A percentile compares a stretch with the other conserved stretches of the same genome.
These are phyloP conservation scores for Pythium aphanidermatum DNA, from an alignment of 352 stramenopile genomes.

Conservation along the genomic window DNA sequence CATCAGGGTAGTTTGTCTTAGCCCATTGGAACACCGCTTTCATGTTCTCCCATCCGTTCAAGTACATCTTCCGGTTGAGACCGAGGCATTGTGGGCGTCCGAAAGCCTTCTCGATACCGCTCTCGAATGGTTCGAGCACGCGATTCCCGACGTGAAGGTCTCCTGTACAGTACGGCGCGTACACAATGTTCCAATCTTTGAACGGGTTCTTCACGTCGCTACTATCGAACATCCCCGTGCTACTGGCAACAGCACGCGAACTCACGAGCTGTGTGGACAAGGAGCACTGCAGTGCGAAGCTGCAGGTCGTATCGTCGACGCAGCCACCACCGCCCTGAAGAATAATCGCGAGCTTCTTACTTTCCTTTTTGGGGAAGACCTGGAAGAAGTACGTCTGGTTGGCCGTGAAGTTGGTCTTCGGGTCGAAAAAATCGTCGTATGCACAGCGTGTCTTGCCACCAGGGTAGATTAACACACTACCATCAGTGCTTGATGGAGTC, in stretches of 20 bases:
- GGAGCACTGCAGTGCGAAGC: conserved; percentile 58
- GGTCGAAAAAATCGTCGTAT: conserved; percentile 32
- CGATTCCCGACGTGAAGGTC: conserved; percentile 51
- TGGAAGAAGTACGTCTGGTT: conserved; percentile 68
- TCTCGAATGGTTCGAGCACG: conserved; percentile 16
- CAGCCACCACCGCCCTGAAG: conserved; percentile 62
- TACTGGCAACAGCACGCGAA: conserved; percentile 27
- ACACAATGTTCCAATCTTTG: conserved; percentile 66
- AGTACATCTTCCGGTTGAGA: conserved; percentile 28
- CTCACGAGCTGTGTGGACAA: conserved; percentile 28
- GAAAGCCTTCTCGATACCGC: conserved; percentile 22
- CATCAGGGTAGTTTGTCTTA: conserved; percentile 13
- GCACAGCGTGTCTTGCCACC: conserved; percentile 40
- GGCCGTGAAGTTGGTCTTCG: conserved; percentile 22
- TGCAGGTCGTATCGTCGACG: conserved; percentile 55
- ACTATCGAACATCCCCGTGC: conserved; percentile 41
- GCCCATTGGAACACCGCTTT: conserved; percentile 15
- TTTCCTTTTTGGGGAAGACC: conserved; percentile 51
- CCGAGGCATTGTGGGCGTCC: conserved; percentile 36
- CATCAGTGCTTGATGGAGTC: conserved; percentile 19
- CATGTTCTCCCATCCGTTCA: conserved; percentile 16
- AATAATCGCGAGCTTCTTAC: conserved; percentile 54
- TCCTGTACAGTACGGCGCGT: conserved; percentile 62
- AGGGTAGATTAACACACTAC: conserved; percentile 38
- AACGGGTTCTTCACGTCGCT: conserved; percentile 50